phyloP scores from a whole-genome alignment of 2,329 filamentous ascomycete genomes.

The Coleophoma eucalyptorum region DNA sequence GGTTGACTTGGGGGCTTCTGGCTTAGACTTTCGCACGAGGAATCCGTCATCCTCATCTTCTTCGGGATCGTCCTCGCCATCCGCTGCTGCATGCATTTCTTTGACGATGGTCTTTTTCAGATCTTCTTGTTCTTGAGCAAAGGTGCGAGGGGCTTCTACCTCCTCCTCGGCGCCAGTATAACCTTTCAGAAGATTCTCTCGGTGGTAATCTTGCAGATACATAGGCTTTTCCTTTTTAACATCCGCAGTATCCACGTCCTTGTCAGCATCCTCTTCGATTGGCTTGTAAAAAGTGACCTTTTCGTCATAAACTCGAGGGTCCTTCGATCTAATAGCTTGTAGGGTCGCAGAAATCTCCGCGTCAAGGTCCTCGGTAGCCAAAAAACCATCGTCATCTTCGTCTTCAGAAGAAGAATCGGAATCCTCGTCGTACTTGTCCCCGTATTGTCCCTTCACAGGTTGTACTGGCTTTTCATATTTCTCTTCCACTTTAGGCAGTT shows the following conservation, averaged over 20 bases:
- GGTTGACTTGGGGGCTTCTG: slow-evolving; percentile 34
- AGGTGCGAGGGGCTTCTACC: slow-evolving; percentile 59
- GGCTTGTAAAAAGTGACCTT: slow-evolving; percentile 73
- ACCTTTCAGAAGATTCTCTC: slow-evolving; percentile 79
- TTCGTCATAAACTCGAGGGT: slow-evolving; percentile 85
- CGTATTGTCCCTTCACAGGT: slow-evolving; percentile 37
- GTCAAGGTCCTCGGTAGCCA: slow-evolving; percentile 83
- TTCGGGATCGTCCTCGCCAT: slow-evolving; percentile 41
- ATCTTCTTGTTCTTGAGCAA: slow-evolving; percentile 83
- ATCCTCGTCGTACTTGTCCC: slow-evolving; percentile 42
- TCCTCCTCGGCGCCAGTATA: slow-evolving; percentile 58
- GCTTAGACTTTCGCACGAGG: slow-evolving; percentile 64
- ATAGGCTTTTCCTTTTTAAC: slow-evolving; percentile 78
- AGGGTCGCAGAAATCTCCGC: slow-evolving; percentile 83
- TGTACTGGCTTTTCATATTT: slow-evolving; percentile 59
- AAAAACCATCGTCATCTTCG: slow-evolving; percentile 86
- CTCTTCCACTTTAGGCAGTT: slow-evolving; percentile 67
- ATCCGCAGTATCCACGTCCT: slow-evolving; percentile 26
- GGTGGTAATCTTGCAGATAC: slow-evolving; percentile 85
- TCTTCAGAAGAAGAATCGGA: slow-evolving; percentile 68
- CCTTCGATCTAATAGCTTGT: slow-evolving; percentile 82
- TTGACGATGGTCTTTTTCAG: slow-evolving; percentile 74
- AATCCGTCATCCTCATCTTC: slow-evolving; percentile 58
- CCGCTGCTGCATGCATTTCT: slow-evolving; percentile 68
- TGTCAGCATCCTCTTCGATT: slow-evolving; percentile 46